Base-by-base conservation (phyloP, 2,329 filamentous ascomycete species). In the Fusarium brevicatenulatum region DNA sequence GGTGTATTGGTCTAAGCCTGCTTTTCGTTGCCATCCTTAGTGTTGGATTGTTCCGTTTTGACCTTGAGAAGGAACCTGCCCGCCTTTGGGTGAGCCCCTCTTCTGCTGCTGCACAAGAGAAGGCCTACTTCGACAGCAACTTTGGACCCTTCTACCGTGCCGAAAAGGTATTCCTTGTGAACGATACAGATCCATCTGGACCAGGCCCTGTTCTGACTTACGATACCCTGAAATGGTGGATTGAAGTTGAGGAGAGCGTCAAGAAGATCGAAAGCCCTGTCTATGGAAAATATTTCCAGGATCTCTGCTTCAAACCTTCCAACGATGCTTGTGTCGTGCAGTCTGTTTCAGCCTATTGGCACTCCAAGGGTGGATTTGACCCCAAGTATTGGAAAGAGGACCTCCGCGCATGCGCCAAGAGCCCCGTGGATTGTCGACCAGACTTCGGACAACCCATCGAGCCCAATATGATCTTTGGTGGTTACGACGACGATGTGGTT, bases 61-160 rank as follows among this genome's bases (percentile, higher is more conserved):
- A 93, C n/a, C 87, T 99, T 40, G 96, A 98, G 81, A 93, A 87
- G 28, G 93, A 98, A 70, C 96, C 96, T 10, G 96, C 97, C 16
- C 91, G 93, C 53, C 85, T 99, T 13, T 99, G 96, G 96, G 96
- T 99, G n/a, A 95, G 95, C 77, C 96, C 96, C 12, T 92, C 93
- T 13, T 98, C 96, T 8, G 90, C 91, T 54, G 95, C 97, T 25
- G 96, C 96, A 0, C 89, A 94, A 79, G 95, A 99, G 80, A 99
- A 99, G 84, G 88, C 89, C 3, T 99, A 97, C 80, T 99, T 98
- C 73, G 97, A 99, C 80, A 81, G 89, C 40, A 95, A 94, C 76
- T 99, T 99, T 80, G 97, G 96, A 0, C 95, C 95, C 0, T 99
- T 99, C 79, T 99, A 96, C 83, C 93, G 96, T 44, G 93, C 95